Evolutionary conservation across 345 rosid species (phyloP).

Genomic region (Syzygium oleosum): DNA sequence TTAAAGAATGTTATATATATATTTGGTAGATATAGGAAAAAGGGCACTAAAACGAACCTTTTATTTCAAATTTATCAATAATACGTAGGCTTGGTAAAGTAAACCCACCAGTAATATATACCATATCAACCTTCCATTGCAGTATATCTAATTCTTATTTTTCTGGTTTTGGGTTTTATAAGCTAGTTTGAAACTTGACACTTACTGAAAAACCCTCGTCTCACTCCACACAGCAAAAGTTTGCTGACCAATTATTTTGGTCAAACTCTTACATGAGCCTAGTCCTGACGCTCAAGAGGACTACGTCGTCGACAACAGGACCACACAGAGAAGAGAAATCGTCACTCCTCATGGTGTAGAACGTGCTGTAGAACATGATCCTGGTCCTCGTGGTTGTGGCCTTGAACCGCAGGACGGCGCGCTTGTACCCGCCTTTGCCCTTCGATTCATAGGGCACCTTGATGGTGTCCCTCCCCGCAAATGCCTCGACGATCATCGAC

Average conservation of each 20-base stretch:
- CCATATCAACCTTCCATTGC: neutral
- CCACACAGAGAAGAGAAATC: conserved; percentile 40
- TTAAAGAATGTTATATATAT: neutral
- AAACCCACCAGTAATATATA: neutral
- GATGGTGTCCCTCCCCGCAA: conserved; percentile 23
- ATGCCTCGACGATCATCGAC: conserved; percentile 27
- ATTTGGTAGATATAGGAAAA: neutral
- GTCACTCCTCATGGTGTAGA: conserved; percentile 30
- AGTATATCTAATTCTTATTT: neutral
- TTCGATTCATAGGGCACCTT: conserved; percentile 27
- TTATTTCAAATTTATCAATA: neutral
- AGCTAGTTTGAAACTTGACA: neutral
- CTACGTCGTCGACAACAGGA: conserved; percentile 38
- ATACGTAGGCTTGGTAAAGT: neutral
- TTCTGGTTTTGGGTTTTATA: neutral
- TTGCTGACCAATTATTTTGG: neutral
- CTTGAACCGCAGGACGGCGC: conserved; percentile 19
- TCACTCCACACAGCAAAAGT: neutral
- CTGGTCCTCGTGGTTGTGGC: conserved; percentile 22
- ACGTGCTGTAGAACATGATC: conserved; percentile 34
- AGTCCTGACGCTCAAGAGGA: conserved; percentile 14
- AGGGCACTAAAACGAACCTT: neutral
- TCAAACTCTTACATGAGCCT: neutral
- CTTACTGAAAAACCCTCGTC: neutral
- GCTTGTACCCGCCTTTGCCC: conserved; percentile 43